phyloP scores from a whole-genome alignment of 1,284 basidiomycete genomes.

The Mixia osmundae region DNA sequence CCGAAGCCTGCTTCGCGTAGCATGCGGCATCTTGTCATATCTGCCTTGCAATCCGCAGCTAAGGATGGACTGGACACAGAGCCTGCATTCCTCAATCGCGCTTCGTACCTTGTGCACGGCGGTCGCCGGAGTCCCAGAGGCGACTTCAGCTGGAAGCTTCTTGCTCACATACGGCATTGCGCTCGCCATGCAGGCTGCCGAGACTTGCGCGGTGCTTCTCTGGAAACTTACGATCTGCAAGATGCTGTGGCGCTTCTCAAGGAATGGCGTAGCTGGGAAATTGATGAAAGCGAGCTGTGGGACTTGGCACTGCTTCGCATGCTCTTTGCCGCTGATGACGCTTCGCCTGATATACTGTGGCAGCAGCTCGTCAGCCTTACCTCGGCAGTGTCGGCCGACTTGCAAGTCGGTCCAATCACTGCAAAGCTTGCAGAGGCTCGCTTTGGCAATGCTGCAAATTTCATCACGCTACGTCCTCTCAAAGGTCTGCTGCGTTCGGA shows the following conservation, averaged over 20 bases:
- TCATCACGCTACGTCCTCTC: no score
- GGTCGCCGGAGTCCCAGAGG: conserved; percentile 38
- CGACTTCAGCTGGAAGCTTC: conserved; percentile 39
- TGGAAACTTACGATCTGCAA: background rate
- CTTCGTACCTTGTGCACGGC: conserved; percentile 54
- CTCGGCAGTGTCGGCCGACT: no score
- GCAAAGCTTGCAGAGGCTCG: no score
- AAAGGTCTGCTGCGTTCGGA: no score
- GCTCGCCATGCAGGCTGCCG: conserved; percentile 16
- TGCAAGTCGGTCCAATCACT: background rate
- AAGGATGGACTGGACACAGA: conserved; percentile 24
- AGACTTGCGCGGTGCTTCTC: background rate
- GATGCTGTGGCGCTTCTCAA: conserved; percentile 4
- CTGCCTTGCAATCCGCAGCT: conserved; percentile 11
- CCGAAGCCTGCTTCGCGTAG: no score
- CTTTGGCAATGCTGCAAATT: no score
- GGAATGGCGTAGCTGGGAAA: conserved; percentile 11
- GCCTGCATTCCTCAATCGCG: conserved; percentile 45
- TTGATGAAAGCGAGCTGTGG: conserved; percentile 9
- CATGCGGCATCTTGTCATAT: conserved; percentile 13
- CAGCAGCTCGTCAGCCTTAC: no score
- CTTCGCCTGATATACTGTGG: no score
- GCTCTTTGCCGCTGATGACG: no score
- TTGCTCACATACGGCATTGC: conserved; percentile 43
- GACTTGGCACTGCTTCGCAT: conserved; percentile 4